Evolutionary conservation across 345 rosid genomes (phyloP), one percentile per base, ranked within the genome.

Genomic region (Lepidium didymum): DNA sequence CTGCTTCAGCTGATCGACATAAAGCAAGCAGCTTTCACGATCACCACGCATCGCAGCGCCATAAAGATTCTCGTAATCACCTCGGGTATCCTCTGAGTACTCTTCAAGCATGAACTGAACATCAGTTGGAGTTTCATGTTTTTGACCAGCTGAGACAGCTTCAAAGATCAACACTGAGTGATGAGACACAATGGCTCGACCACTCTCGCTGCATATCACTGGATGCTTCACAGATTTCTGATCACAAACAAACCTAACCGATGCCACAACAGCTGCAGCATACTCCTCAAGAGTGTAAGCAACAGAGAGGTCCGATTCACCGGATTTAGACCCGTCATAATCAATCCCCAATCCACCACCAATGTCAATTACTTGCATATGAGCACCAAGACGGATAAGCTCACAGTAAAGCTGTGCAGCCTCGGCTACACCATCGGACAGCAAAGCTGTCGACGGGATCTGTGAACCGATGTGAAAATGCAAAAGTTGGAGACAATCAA

Each of bases 381-480:
- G 36, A 1, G 98, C 97, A 41, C 98, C 98, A 0, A 93, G 89
- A 45, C 96, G 97, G 71, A 80, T 74, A n/a, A 93, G 75, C 63
- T 93, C 98, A n/a, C 89, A 88, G 38, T 86, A 93, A 72, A 93
- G 85, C 80, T 93, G 98, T 0, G 97, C 86, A 13, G 97, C 97
- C 66, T 90, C 97, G 7, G 83, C 75, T 0, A 88, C 94, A 8
- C 97, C 90, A 38, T 86, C 97, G 0, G 86, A 77, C 2, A 93
- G 85, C 54, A 93, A 74, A 11, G 70, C 65, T 1, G 97, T 93
- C 0, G 96, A 77, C 0, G 96, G 97, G 51, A 93, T 93, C 82
- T 93, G 98, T 11, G 98, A 93, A 33, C 97, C 97, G 21, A 93
- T 84, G 60, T 93, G 98, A 58, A 90, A 93, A 85, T 93, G 98